Evolutionary conservation across 2,329 filamentous ascomycete genomes (phyloP).

Genomic region (Fusarium udum): DNA sequence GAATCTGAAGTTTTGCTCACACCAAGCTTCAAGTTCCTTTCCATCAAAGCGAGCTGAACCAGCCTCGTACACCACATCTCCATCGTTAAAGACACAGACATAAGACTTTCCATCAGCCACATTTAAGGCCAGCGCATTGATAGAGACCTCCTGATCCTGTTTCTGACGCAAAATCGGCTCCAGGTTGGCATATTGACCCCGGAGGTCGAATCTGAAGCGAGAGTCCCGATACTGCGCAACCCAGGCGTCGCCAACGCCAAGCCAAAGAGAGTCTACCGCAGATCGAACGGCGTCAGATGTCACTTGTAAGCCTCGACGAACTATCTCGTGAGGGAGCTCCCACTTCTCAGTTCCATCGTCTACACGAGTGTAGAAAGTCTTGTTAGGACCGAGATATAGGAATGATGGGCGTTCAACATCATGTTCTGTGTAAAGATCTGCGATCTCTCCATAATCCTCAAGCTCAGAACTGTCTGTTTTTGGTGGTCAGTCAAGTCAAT

Average conservation of each 20-base stretch:
- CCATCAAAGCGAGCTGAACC: conserved; percentile 16
- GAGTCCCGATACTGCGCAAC: conserved; percentile 37
- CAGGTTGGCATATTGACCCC: conserved; percentile 20
- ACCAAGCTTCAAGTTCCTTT: conserved; percentile 30
- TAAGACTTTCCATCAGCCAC: conserved; percentile 15
- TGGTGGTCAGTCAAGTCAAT: neutral
- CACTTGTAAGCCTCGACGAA: conserved; percentile 11
- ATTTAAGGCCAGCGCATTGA: conserved; percentile 33
- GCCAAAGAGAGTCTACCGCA: conserved; percentile 30
- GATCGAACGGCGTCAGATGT: conserved; percentile 6
- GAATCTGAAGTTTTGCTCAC: conserved; percentile 22
- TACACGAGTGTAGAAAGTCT: conserved; percentile 33
- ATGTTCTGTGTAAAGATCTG: conserved; percentile 24
- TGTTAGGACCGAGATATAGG: conserved; percentile 29
- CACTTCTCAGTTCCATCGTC: conserved; percentile 28
- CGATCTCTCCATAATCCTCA: conserved; percentile 27
- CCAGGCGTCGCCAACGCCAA: conserved; percentile 31
- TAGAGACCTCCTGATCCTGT: neutral
- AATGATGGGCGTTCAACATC: conserved; percentile 37
- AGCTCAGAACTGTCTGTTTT: conserved; percentile 28
- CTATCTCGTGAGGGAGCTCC: conserved; percentile 10
- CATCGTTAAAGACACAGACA: conserved; percentile 30
- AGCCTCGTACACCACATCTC: neutral
- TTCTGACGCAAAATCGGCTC: neutral
- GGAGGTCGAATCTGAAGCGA: conserved; percentile 27